These are phyloP conservation scores for Incumbomyces lentus DNA, from an alignment of 2,329 filamentous ascomycete species.

Conservation along the genomic window DNA sequence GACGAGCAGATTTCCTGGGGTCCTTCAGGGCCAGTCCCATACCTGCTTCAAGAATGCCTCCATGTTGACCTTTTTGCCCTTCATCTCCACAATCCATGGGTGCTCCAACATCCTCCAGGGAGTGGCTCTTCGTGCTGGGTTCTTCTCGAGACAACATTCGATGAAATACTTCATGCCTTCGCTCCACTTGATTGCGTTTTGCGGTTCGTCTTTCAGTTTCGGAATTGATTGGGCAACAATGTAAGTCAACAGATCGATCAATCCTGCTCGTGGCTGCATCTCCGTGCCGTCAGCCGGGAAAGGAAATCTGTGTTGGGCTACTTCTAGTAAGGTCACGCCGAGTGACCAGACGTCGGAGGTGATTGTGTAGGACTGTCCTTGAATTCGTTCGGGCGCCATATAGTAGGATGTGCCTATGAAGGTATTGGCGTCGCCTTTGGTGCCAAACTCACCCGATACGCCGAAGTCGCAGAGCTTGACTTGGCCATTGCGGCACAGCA, in stretches of 20 bases:
- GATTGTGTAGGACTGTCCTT: slow-evolving; percentile 94
- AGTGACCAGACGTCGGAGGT: slow-evolving; percentile 98
- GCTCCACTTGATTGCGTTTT: slow-evolving; percentile 84
- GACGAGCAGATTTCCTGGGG: background rate
- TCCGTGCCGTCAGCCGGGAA: slow-evolving; percentile 95
- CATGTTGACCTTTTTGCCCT: slow-evolving; percentile 94
- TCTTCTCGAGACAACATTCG: slow-evolving; percentile 96
- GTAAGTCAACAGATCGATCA: slow-evolving; percentile 93
- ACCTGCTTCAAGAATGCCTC: slow-evolving; percentile 84
- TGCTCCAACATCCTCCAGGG: slow-evolving; percentile 99
- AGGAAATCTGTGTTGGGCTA: slow-evolving; percentile 96
- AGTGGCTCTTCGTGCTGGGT: slow-evolving; percentile 72
- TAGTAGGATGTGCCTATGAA: slow-evolving; percentile 99
- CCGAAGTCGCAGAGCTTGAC: slow-evolving; percentile 99
- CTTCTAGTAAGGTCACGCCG: slow-evolving; percentile 92
- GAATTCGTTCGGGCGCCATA: slow-evolving; percentile 97
- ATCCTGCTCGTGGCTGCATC: slow-evolving; percentile 81
- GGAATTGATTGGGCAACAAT: slow-evolving; percentile 94
- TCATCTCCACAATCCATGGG: slow-evolving; percentile 98
- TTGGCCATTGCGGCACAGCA: slow-evolving; percentile 81
- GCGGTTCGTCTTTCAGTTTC: slow-evolving; percentile 87
- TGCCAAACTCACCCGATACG: slow-evolving; percentile 94
- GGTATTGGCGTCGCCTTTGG: slow-evolving; percentile 95
- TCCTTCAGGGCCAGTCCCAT: slow-evolving; percentile 64
- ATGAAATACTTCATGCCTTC: slow-evolving; percentile 99